Base-by-base conservation (phyloP, 306 rosid genomes). In the Herpetospermum pedunculosum region DNA sequence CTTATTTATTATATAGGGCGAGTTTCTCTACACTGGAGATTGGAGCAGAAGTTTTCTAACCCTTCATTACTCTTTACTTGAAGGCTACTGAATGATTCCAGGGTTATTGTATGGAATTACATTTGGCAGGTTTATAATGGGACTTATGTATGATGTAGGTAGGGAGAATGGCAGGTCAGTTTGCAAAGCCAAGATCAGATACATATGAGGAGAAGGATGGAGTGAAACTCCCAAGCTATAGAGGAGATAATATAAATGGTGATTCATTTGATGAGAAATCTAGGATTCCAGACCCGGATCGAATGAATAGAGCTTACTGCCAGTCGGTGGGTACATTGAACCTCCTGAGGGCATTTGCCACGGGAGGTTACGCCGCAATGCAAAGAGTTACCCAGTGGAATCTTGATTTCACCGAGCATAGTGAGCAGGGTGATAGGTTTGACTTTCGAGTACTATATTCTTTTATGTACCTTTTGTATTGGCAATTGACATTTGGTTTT, bases 121-220 rank as follows among this genome's bases (percentile, higher is more conserved):
- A 40, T 3, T 67, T 55, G 35, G 15, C 8, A 6, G 34, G 21
- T 49, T 52, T 29, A 29, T 37, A 76, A 76, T 15, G 2, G 7
- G 41, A 13, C 19, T 78, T 30, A 11, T 63, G 8, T 65, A 34
- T 64, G 55, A 55, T 57, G 19, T 52, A 82, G 85, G 85, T 82
- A 23, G 85, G 85, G 44, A 82, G 85, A 78, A 82, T 82, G 85
- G 85, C 85, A 41, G 85, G 85, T 75, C 82, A 82, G 82, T 82
- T 82, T 82, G 85, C 85, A 7, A 82, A 82, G 82, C 85, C 85
- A 10, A 75, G 85, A 75, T 82, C 85, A 21, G 85, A 82, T 37
- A 3, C 82, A 8, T 75, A 58, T 29, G 85, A 82, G 80, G 82
- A 82, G 67, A 78, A 63, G 80, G 82, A 64, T 52, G 85, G 85